Percentiles rank a stretch among this genome's conserved stretches.
These are phyloP conservation scores for Fusarium oligoseptatum DNA, from an alignment of 2,329 filamentous ascomycete genomes.

Conservation along the genomic window DNA sequence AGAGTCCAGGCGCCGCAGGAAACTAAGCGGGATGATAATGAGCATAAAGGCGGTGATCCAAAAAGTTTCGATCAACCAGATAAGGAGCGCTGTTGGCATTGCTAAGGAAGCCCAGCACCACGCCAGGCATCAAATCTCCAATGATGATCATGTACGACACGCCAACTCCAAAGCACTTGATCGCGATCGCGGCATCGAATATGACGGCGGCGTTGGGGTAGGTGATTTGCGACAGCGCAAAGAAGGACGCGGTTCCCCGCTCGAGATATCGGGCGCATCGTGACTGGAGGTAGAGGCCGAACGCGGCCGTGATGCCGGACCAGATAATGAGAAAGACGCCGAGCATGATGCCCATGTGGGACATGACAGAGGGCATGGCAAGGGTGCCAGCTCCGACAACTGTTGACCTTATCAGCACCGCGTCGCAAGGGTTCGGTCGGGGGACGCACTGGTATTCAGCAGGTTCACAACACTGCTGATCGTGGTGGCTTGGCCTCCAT, in stretches of 20 bases:
- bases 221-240: constrained; percentile 95
- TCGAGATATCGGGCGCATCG: constrained; percentile 95
- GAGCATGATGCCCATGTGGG: constrained; percentile 92
- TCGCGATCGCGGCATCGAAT: constrained; percentile 94
- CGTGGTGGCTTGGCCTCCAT: constrained; percentile 83
- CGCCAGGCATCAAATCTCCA: constrained; percentile 96
- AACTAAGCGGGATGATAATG: constrained; percentile 93
- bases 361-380: constrained; percentile 94
- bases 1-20: constrained; percentile 90
- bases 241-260: constrained; percentile 89
- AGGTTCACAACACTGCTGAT: constrained; percentile 94
- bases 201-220: constrained; percentile 96
- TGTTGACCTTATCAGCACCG: constrained; percentile 53
- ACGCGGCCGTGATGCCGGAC: constrained; percentile 89
- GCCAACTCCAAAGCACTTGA: constrained; percentile 98
- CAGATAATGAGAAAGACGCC: constrained; percentile 89
- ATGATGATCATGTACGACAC: constrained; percentile 99
- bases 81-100: constrained; percentile 74
- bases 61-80: constrained; percentile 88
- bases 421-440: constrained; percentile 12
- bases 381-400: constrained; percentile 95
- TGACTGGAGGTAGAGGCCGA: constrained; percentile 94
- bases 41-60: constrained; percentile 99
- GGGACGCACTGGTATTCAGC: constrained; percentile 86
- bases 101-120: constrained; percentile 83